Evolutionary conservation across 1,139 yeast species (phyloP).

Genomic region (Yamadazyma taylorii): DNA sequence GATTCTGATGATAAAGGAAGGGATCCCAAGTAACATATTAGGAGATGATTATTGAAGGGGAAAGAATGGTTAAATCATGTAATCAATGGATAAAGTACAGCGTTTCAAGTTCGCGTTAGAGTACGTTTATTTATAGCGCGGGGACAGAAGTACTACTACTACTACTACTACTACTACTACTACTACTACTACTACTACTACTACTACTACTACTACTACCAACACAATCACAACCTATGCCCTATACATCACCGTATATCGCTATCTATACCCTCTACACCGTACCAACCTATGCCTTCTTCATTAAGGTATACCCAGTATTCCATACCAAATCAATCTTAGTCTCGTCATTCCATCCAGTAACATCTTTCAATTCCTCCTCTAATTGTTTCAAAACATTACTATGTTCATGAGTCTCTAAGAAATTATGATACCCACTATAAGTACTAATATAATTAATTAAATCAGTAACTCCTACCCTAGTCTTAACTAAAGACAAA

Average conservation of each 20-base stretch:
- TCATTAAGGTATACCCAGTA: constrained; percentile 41
- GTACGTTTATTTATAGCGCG: too few species aligned
- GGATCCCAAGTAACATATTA: constrained; percentile 9
- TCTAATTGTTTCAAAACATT: constrained; percentile 24
- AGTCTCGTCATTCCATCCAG: constrained; percentile 22
- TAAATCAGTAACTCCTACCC: constrained; percentile 25
- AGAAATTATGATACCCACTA: constrained; percentile 38
- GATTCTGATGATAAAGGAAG: constrained; percentile 6
- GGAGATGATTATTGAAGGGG: neutral
- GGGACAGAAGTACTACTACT: too few species aligned
- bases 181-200: too few species aligned
- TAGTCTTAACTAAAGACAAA: constrained; percentile 24
- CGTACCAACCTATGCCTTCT: constrained; percentile 17
- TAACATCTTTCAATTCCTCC: constrained; percentile 21
- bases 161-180: too few species aligned
- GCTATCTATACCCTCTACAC: too few species aligned
- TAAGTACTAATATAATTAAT: constrained; percentile 36
- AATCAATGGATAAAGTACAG: too few species aligned
- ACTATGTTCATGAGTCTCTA: constrained; percentile 28
- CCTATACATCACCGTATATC: too few species aligned
- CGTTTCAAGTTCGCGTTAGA: too few species aligned
- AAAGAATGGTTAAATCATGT: too few species aligned
- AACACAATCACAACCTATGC: too few species aligned
- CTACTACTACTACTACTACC: too few species aligned
- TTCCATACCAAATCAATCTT: constrained; percentile 37